Conservation (phyloP, 2,329 filamentous ascomycete genomes). For the Colletotrichum liaoningense region DNA sequence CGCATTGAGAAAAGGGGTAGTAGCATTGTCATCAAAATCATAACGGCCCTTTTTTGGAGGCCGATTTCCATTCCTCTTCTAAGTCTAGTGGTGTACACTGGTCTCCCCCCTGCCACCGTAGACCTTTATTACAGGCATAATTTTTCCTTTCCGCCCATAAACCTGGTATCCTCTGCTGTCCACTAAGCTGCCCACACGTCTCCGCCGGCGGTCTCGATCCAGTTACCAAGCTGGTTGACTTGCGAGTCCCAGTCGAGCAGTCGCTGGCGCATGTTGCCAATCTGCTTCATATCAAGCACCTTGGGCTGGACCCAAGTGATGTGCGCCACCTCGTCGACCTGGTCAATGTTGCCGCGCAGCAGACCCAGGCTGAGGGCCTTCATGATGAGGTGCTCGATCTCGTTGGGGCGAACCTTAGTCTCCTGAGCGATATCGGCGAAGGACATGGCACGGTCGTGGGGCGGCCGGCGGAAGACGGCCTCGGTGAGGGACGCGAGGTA, state of each 20-base stretch:
- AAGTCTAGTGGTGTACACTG: slow-evolving; percentile 36
- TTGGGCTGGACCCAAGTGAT: slow-evolving; percentile 99
- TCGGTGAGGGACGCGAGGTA: slow-evolving; percentile 96
- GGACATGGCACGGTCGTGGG: slow-evolving; percentile 94
- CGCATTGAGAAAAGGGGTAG: background rate
- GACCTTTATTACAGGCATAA: slow-evolving; percentile 20
- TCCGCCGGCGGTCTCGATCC: slow-evolving; percentile 93
- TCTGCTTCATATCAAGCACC: slow-evolving; percentile 95
- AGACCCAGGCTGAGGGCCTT: slow-evolving; percentile 96
- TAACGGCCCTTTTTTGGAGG: slow-evolving; percentile 13
- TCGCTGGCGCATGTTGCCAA: slow-evolving; percentile 88
- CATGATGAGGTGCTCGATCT: slow-evolving; percentile 99
- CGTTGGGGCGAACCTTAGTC: slow-evolving; percentile 89
- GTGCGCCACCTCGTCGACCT: slow-evolving; percentile 92
- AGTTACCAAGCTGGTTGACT: slow-evolving; percentile 95
- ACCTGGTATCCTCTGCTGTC: background rate
- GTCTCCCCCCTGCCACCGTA: background rate
- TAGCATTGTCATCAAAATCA: slow-evolving; percentile 29
- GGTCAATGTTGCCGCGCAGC: slow-evolving; percentile 91
- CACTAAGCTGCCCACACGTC: slow-evolving; percentile 91
- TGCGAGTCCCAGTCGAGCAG: slow-evolving; percentile 95
- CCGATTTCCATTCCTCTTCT: slow-evolving; percentile 20
- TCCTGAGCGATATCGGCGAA: slow-evolving; percentile 90
- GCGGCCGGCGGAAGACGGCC: slow-evolving; percentile 93
- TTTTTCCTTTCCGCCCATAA: slow-evolving; percentile 4